Evolutionary conservation across 768 basidiomycete genomes (phyloP).

Genomic region (Rhodosporidiobolus odoratus): DNA sequence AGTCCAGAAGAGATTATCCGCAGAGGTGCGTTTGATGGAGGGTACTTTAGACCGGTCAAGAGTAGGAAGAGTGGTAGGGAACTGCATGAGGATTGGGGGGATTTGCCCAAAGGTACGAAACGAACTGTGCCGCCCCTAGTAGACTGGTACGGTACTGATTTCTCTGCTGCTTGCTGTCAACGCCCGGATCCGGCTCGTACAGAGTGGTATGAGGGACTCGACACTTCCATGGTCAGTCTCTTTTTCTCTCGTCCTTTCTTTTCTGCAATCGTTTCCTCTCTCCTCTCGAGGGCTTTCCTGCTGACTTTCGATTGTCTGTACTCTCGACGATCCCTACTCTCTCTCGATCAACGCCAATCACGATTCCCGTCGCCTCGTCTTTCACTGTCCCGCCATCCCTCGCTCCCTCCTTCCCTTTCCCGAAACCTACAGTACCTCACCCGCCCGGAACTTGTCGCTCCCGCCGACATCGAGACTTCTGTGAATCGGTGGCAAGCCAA

Average conservation of each 20-base stretch:
- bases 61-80: slow-evolving; percentile 11
- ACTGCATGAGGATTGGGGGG: slow-evolving; percentile 30
- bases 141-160: rapidly evolving
- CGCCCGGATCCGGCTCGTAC: not conserved
- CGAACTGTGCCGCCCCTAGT: not conserved
- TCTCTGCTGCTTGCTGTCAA: not conserved
- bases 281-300: no score
- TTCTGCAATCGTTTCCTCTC: no score
- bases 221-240: slow-evolving; percentile 6
- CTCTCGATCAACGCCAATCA: no score
- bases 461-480: slow-evolving; percentile 5
- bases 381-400: not conserved
- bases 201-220: slow-evolving; percentile 23
- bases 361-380: no score
- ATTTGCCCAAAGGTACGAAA: slow-evolving; percentile 10
- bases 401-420: not conserved
- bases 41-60: slow-evolving; percentile 23
- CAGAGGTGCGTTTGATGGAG: slow-evolving; percentile 22
- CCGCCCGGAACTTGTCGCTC: slow-evolving; percentile 8
- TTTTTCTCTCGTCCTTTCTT: not conserved
- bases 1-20: slow-evolving; percentile 24
- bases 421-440: slow-evolving; percentile 15
- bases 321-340: no score
- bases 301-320: no score
- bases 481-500: slow-evolving; percentile 26